Evolutionary conservation across 495 filamentous ascomycete species (phyloP), one percentile per base, ranked within the genome.

Genomic region (Neurospora cerealis): DNA sequence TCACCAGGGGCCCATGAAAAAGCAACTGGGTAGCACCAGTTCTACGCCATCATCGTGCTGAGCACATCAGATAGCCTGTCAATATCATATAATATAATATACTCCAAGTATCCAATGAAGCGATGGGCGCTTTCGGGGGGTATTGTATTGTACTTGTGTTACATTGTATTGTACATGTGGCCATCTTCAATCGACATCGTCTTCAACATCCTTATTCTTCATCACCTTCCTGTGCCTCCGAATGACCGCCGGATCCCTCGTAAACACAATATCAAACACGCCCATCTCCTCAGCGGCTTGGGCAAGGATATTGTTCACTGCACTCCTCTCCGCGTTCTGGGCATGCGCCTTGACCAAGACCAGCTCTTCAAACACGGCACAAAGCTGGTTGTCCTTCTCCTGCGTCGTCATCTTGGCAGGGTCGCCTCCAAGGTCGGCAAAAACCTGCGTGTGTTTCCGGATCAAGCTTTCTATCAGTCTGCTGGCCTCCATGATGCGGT

Each of bases 271-370:
- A 75, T 82, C 80, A 42, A 80, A 81, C 73, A 87, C 84, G 8
- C 86, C 85, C 89, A 91, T 90, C 73, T 90, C 87, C 69, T 73
- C 71, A 19, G 88, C 88, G 28, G 86, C 87, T 28, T 79, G 75
- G 32, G 78, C 77, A 34, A 91, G 71, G 42, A 74, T n/a, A 5
- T 72, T 79, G 48, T 85, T 78, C 4, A 80, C 76, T 69, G 88
- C 83, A n/a, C 84, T 78, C 5, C 74, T 74, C 44, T 54, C 70
- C 3, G 74, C 73, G 38, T 84, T 78, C n/a, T 79, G 75, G 69
- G 75, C 72, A 17, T 80, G 79, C 11, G 81, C 82, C 76, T 84
- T 86, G 41, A 82, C 79, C 81, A 90, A 70, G n/a, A 79, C 74
- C 13, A 78, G 70, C 71, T 73, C 80, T 71, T 81, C 80, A 70